Percentiles rank a stretch among this genome's conserved stretches.
These are phyloP conservation scores for Trichocladium antarcticum DNA, from an alignment of 495 filamentous ascomycete genomes.

Conservation along the genomic window DNA sequence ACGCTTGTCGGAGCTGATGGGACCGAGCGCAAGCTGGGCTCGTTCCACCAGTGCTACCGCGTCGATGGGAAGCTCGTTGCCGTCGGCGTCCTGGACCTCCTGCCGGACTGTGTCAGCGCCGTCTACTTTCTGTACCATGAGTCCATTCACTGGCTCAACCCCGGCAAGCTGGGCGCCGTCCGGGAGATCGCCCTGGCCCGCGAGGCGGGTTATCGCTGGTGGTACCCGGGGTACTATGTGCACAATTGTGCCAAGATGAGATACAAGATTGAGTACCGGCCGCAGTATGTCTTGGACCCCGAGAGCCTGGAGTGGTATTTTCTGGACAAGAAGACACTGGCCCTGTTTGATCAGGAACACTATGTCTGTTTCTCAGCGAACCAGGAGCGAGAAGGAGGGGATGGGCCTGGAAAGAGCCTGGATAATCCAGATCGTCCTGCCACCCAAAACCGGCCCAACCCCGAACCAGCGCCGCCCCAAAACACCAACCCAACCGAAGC, in stretches of 20 bases:
- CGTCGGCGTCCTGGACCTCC: constrained; percentile 76
- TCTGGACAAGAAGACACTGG: constrained; percentile 54
- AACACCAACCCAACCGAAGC: background rate
- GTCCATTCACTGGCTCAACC: constrained; percentile 63
- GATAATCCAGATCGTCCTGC: background rate
- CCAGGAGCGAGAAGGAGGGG: constrained; percentile 13
- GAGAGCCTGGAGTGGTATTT: constrained; percentile 64
- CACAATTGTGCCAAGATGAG: constrained; percentile 43
- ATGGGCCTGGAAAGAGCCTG: background rate
- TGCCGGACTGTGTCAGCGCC: constrained; percentile 78
- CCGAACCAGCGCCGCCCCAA: background rate
- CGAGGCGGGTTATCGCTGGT: constrained; percentile 59
- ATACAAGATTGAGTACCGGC: constrained; percentile 82
- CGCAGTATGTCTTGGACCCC: constrained; percentile 75
- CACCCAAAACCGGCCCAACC: background rate
- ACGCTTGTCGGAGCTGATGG: constrained; percentile 36
- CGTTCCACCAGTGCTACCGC: constrained; percentile 92
- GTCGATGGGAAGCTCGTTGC: constrained; percentile 82
- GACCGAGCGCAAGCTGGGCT: constrained; percentile 55
- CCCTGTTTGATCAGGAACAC: constrained; percentile 50
- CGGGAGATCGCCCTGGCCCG: constrained; percentile 69
- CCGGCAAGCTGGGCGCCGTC: constrained; percentile 82
- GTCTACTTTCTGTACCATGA: constrained; percentile 94
- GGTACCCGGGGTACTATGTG: constrained; percentile 44
- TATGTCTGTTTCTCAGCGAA: constrained; percentile 60